phyloP scores from a whole-genome alignment of 129 eudicot genomes.

The Pittosporum tobira region DNA sequence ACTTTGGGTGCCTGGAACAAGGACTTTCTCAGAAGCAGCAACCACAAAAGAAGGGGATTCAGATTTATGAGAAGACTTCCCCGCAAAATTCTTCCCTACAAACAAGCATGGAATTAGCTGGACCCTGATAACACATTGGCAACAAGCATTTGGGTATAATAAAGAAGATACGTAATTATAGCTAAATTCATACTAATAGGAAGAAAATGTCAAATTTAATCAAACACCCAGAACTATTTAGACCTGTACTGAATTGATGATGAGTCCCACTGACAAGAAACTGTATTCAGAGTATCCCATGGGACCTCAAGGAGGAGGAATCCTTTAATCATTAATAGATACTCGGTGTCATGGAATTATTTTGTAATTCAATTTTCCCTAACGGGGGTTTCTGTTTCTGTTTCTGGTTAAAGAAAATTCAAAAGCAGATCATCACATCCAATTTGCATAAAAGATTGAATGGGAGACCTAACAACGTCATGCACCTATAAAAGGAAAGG shows the following conservation, averaged over 20 bases:
- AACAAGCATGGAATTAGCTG: conserved; percentile 27
- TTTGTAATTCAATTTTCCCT: too few species aligned
- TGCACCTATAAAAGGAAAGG: too few species aligned
- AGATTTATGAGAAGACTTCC: conserved; percentile 39
- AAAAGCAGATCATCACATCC: too few species aligned
- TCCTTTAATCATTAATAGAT: background rate
- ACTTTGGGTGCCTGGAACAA: conserved; percentile 57
- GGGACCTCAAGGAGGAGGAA: background rate
- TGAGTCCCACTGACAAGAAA: background rate
- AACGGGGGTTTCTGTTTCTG: too few species aligned
- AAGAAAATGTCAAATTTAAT: background rate
- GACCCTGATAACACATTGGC: conserved; percentile 9
- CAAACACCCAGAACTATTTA: background rate
- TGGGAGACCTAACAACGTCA: too few species aligned
- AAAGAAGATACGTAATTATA: background rate
- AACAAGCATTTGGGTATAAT: background rate
- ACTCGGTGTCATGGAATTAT: background rate
- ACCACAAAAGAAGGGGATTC: conserved; percentile 47
- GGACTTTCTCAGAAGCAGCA: conserved; percentile 67
- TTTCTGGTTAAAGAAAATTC: too few species aligned
- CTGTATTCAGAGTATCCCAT: background rate
- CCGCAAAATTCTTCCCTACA: conserved; percentile 64
- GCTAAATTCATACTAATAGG: background rate
- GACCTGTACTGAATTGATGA: background rate
- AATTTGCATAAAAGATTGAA: too few species aligned